Conservation (phyloP, 768 basidiomycete genomes). For the Kwoniella bestiolae region DNA sequence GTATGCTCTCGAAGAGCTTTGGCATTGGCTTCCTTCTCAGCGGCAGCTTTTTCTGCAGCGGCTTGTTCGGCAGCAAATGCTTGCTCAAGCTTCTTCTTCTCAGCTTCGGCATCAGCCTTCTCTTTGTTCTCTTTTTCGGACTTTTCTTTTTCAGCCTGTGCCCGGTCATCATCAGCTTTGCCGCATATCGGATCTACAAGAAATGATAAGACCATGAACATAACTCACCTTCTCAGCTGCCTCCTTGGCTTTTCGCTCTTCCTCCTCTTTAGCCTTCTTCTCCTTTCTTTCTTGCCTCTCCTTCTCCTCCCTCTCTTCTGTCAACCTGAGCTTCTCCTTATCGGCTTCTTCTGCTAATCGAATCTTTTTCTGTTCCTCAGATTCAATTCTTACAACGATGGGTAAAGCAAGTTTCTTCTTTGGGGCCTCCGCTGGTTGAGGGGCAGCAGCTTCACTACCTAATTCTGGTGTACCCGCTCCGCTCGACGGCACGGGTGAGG, state of each 20-base stretch:
- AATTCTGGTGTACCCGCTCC: constrained; percentile 52
- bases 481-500: constrained; percentile 53
- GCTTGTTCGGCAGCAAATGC: constrained; percentile 32
- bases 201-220: neutral
- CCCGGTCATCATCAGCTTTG: constrained; percentile 60
- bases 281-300: constrained; percentile 60
- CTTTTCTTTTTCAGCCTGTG: constrained; percentile 26
- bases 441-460: constrained; percentile 55
- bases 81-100: constrained; percentile 41
- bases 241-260: constrained; percentile 55
- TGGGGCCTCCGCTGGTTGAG: constrained; percentile 37
- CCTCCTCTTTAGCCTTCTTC: constrained; percentile 46
- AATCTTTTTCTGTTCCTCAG: constrained; percentile 50
- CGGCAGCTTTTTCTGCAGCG: constrained; percentile 32
- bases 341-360: constrained; percentile 44
- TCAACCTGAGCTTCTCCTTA: constrained; percentile 40
- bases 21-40: constrained; percentile 36
- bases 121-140: constrained; percentile 38
- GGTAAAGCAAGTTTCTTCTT: constrained; percentile 43
- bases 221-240: constrained; percentile 65
- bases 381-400: constrained; percentile 52
- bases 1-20: constrained; percentile 25
- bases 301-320: constrained; percentile 52
- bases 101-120: constrained; percentile 36
- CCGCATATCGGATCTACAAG: too few relatives aligned